Base-by-base conservation (phyloP, 805 yeast species). In the Candida nemodendra region DNA sequence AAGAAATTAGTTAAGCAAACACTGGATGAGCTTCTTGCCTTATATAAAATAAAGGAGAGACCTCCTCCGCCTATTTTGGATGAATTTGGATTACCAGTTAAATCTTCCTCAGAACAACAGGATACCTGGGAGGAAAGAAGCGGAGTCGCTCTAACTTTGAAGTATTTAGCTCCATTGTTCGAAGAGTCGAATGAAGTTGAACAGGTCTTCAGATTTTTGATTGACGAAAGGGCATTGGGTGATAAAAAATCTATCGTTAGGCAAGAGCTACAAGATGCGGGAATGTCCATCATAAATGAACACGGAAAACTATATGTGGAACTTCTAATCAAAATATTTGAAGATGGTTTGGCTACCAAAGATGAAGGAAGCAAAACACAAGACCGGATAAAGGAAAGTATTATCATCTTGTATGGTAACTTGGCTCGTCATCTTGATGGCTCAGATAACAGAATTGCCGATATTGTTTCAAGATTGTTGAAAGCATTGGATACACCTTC, bases 181-280 rank as follows among this genome's bases (percentile, higher is more conserved):
- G 65, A 66, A 21, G 48, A 54, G 9, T 53, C 64, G 3, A 56
- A 59, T 1, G 62, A 73, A 6, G 75, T 87, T 25, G 71, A 72
- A 9, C 56, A 61, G 19, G 59, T 87, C n/a, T 75, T 89, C 51
- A 59, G 62, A 16, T 87, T 86, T 57, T 64, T 87, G 37, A 50
- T 60, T 23, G 67, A 74, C 13, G 76, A 71, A 33, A 72, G 74
- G 30, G 85, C 91, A 1, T 66, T 89, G 29, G 89, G 87, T 19
- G 98, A 90, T 56, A 71, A 74, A 41, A 84, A 85, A 41, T 64
- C 74, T 0, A 62, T 76, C 35, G 96, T 88, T 4, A 76, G 93
- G 36, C 84, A 80, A 44, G 95, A 85, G 55, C 72, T 89, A 57
- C 89, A 87, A 54, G 91, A 84, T 38, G 93, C 96, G n/a, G 98